Evolutionary conservation across 192 early-diverging fungal genomes (phyloP), one percentile per base, ranked within the genome.

Genomic region (Podila epicladia): DNA sequence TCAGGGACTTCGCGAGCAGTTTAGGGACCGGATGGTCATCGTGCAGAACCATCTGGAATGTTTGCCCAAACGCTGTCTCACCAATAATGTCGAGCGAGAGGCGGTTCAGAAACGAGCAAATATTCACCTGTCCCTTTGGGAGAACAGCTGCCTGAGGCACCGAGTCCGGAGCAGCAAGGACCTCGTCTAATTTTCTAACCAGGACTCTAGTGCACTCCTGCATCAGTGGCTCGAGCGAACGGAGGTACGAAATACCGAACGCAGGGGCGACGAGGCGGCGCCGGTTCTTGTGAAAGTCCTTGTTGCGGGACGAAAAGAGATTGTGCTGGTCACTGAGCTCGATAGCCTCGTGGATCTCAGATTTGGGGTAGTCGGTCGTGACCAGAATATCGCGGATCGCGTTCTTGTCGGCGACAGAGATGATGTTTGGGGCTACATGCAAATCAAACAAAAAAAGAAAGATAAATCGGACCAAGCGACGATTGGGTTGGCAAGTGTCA

Each of bases 21-120:
- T 58, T 58, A 8, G 85, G 86, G 4, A 89, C 45, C 22, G 78
- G 80, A 65, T 89, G 85, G 5, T 71, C 70, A 17, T 73, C 82
- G 5, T 74, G 65, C 35, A 85, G 67, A 20, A 89, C 59, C 80
- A 89, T 87, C 15, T 85, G 64, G 51, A 89, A 89, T 9, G 86
- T 70, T 38, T 68, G 48, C 12, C 88, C 87, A 67, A 89, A 89
- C 19, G 83, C 84, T 0, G 85, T 84, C n/a, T 85, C 82, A 0
- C 88, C 88, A 65, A 89, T 86, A 19, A 83, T 75, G 65, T 89
- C 88, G 37, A 89, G 53, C 17, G 88, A 67, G 19, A 78, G 48
- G 41, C 73, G 58, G 29, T 79, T 62, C 24, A 79, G 26, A 11
- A 86, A 48, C 5, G 32, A 51, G 65, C 85, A 82, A 33, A 87